A percentile compares a stretch with the other conserved stretches of the same genome.
These are phyloP conservation scores for Sutorius eximius DNA, from an alignment of 1,284 basidiomycete genomes.

Conservation along the genomic window DNA sequence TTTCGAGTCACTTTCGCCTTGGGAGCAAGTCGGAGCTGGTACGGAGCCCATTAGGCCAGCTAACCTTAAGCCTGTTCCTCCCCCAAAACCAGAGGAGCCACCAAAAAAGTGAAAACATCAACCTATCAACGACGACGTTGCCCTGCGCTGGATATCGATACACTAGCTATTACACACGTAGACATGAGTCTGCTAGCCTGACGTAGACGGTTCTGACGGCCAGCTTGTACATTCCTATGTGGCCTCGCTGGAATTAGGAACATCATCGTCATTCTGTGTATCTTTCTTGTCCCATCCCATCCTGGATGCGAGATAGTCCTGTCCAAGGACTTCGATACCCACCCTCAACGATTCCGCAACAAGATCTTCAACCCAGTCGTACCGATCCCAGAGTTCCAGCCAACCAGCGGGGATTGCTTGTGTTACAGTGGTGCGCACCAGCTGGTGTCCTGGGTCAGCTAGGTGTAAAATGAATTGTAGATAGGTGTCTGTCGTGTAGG, in stretches of 20 bases:
- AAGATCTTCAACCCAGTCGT: constrained; percentile 94
- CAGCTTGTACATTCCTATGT: constrained; percentile 14
- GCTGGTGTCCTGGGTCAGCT: constrained; percentile 76
- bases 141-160: constrained; percentile 14
- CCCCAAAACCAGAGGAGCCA: constrained; percentile 61
- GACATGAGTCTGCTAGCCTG: constrained; percentile 7
- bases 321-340: constrained; percentile 83
- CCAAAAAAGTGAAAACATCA: constrained; percentile 56
- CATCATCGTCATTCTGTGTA: constrained; percentile 1
- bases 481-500: constrained; percentile 43
- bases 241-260: constrained; percentile 3
- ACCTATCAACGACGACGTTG: not conserved
- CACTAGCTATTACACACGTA: constrained; percentile 12
- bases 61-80: constrained; percentile 70
- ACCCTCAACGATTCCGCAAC: constrained; percentile 83
- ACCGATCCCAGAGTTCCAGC: constrained; percentile 86
- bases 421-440: constrained; percentile 75
- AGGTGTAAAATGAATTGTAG: constrained; percentile 87
- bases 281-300: constrained; percentile 68
- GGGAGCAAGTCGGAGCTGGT: constrained; percentile 96
- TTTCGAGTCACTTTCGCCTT: constrained; percentile 92
- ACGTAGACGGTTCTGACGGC: constrained; percentile 14
- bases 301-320: constrained; percentile 79
- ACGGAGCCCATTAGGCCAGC: constrained; percentile 67
- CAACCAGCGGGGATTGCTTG: constrained; percentile 81